Base-by-base conservation (phyloP, 2,329 filamentous ascomycete species). In the Fusarium annulatum region DNA sequence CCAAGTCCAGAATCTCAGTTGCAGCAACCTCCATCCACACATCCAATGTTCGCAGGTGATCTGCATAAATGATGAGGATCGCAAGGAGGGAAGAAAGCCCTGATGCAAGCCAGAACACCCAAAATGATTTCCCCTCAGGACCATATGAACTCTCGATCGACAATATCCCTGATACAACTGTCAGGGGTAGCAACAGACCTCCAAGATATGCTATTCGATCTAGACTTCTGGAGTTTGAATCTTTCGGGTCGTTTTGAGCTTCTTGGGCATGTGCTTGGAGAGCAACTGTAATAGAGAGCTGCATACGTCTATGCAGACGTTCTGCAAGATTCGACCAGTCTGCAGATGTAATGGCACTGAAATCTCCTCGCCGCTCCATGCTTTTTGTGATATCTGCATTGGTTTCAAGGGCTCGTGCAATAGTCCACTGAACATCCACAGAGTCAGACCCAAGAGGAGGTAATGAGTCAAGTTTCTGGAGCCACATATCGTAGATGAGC, bases 121-220 rank as follows among this genome's bases (percentile, higher is more conserved):
- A 88, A 77, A 88, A 88, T 23, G 77, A 76, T 21, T 69, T 38
- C 2, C 81, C 81, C n/a, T 79, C 81, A 0, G 86, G 86, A 0
- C 82, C 82, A 71, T 83, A 88, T 2, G 81, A 77, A 12, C 84
- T 84, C 34, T 84, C 82, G 79, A 88, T 88, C 19, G 84, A 84
- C 19, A 88, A 79, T 14, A 88, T 81, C 18, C 84, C 82, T 1
- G 86, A 84, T 9, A 88, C 83, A 19, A 88, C 81, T 8, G 84
- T 85, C 23, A 88, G 75, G 5, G 86, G 86, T 2, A 88, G 81
- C 9, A 88, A 78, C 2, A 88, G 75, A 1, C 85, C 86, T 53
- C 86, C 86, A 16, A 88, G 81, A 76, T 88, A 88, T 3, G 84
- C 80, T 19, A 88, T 84, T 10, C 86, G 84, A 76, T 86, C 83